Base-by-base conservation (phyloP, 257 asterid species). In the Galeopsis tetrahit region DNA sequence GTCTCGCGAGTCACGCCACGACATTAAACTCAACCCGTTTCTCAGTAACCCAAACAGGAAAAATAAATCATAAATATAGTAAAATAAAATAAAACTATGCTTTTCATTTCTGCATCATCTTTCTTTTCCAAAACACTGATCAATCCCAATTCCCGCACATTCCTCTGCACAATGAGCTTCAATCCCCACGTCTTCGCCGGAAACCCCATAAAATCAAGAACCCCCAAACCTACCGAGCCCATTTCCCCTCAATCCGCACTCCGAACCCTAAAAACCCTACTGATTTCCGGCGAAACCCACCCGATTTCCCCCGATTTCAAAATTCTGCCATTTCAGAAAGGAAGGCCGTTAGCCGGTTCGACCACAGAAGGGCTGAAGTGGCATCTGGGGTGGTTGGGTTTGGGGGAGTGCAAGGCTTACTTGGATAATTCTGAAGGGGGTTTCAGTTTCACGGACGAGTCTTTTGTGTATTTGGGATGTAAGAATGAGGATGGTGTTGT, bases 251-350 rank as follows among this genome's bases (percentile, higher is more conserved):
- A 88, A 48, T 88, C 94, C 28, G 96, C 99, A 2, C 74, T 94
- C 63, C 85, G 84, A 72, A 84, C 92, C 36, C 93, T 94, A 43
- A 86, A 78, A 76, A 70, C 86, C 77, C 85, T 88, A 28, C 86
- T 88, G 13, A 85, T 89, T 74, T 82, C 79, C 14, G 74, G 75
- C 52, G 79, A 76, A 42, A 55, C 70, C 60, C 80, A 77, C 4
- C 80, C 91, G 17, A 44, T 77, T 63, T 85, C 85, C 0, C 92
- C 95, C 63, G 74, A 77, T 82, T 91, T 91, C 88, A 90, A 83
- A 75, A 83, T 94, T 67, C 69, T 94, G 81, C 97, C 97, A 28
- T 89, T 94, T 84, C 79, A 90, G 66, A 91, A 90, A 77, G 99
- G 99, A 10, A 78, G 91, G 48, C 98, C 97, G 63, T 80, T 94